Conservation (phyloP, 75 land plant species). For the Azolla pinnata region DNA sequence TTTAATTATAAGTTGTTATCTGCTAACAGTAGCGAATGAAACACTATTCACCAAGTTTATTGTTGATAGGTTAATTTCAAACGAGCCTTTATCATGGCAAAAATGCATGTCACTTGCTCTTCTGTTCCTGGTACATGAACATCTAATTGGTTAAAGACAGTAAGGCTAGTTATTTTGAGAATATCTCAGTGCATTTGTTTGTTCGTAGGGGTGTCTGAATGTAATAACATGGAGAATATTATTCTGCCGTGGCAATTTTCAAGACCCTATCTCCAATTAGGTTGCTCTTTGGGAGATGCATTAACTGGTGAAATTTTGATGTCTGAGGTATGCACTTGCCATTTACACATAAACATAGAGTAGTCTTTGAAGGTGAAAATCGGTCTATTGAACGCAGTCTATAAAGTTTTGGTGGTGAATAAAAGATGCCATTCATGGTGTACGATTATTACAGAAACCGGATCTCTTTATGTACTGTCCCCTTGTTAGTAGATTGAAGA, state of each 20-base stretch:
- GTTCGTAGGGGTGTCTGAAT: background rate
- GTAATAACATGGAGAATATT: slow-evolving; percentile 21
- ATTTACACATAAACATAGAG: no score
- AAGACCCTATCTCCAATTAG: slow-evolving; percentile 20
- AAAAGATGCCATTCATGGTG: no score
- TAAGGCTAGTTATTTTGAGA: background rate
- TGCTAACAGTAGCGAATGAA: slow-evolving; percentile 1
- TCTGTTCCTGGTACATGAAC: slow-evolving; percentile 17
- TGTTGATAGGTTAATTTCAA: slow-evolving; percentile 25
- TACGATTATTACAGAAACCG: no score
- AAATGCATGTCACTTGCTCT: slow-evolving; percentile 10
- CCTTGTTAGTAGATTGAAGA: no score
- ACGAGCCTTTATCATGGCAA: slow-evolving; percentile 17
- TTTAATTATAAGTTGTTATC: background rate
- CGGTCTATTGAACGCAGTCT: no score
- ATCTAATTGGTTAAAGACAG: background rate
- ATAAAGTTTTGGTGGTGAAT: no score
- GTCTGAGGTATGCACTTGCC: slow-evolving; percentile 2
- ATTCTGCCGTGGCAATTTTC: slow-evolving; percentile 19
- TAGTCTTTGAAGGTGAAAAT: no score
- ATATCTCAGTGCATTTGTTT: background rate
- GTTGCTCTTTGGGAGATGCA: slow-evolving; percentile 25
- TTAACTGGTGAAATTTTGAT: background rate
- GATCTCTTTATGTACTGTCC: no score
- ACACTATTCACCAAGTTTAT: background rate